Percentiles rank a stretch among this genome's conserved stretches.
Evolutionary conservation across 352 stramenopile genomes (phyloP).

Genomic region (Globisporangium cederbergense): DNA sequence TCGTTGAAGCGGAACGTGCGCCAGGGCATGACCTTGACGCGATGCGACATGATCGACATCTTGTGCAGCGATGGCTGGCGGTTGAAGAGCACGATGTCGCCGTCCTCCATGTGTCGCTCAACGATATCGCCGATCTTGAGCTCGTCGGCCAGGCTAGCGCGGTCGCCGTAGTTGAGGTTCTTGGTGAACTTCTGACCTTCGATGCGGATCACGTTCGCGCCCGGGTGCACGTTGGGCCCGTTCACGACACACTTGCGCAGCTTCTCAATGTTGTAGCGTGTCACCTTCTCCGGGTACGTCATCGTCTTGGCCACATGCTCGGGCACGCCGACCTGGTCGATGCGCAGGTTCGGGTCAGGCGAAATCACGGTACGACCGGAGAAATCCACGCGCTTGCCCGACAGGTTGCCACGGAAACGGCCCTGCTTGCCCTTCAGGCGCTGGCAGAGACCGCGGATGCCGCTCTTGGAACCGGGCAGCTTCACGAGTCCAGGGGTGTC

Average conservation of each 20-base stretch:
- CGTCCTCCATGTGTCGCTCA: slow-evolving; percentile 99
- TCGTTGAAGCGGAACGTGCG: slow-evolving; percentile 99
- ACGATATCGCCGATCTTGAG: slow-evolving; percentile 98
- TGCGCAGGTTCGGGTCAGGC: slow-evolving; percentile 97
- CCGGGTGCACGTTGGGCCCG: slow-evolving; percentile 94
- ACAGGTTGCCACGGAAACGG: slow-evolving; percentile 98
- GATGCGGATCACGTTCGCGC: slow-evolving; percentile 93
- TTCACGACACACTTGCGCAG: slow-evolving; percentile 94
- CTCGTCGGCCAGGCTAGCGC: slow-evolving; percentile 90
- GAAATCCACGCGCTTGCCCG: slow-evolving; percentile 99
- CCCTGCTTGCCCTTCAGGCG: slow-evolving; percentile 97
- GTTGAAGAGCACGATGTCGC: slow-evolving; percentile 99
- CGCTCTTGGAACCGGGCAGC: slow-evolving; percentile 90
- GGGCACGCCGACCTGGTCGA: slow-evolving; percentile 95
- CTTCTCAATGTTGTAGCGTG: slow-evolving; percentile 97
- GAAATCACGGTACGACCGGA: slow-evolving; percentile 99
- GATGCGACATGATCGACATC: slow-evolving; percentile 98
- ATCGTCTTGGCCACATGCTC: slow-evolving; percentile 96
- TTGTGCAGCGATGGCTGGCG: slow-evolving; percentile 99
- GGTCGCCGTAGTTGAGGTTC: slow-evolving; percentile 94
- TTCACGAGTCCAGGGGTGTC: slow-evolving; percentile 96
- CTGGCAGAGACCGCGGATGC: slow-evolving; percentile 97
- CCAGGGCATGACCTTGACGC: slow-evolving; percentile 94
- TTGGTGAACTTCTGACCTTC: slow-evolving; percentile 86
- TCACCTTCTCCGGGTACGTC: slow-evolving; percentile 98